phyloP scores from a whole-genome alignment of 305 asterid genomes.

The Lippia alba region DNA sequence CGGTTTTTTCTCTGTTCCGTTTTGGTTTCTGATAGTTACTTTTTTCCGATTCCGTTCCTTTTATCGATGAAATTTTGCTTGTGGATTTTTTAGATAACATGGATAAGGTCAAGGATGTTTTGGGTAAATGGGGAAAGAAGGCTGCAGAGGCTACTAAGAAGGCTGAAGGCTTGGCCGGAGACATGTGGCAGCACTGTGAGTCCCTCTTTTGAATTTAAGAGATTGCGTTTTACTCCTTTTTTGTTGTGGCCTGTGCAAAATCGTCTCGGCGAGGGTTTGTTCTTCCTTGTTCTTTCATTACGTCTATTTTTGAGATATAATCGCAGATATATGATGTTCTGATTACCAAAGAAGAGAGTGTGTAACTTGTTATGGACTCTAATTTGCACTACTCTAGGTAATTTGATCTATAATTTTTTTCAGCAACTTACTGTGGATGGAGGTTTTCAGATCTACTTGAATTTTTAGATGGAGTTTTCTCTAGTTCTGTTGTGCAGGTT shows the following conservation, averaged over 20 bases:
- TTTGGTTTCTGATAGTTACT: constrained; percentile 4
- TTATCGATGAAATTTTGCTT: neutral
- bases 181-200: constrained; percentile 98
- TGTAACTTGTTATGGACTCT: too few relatives aligned
- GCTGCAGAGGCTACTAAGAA: constrained; percentile 88
- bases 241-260: constrained; percentile 8
- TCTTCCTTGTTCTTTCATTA: neutral
- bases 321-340: neutral
- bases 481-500: neutral
- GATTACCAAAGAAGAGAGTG: neutral
- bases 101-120: constrained; percentile 75
- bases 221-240: neutral
- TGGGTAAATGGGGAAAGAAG: constrained; percentile 83
- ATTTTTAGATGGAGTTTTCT: neutral
- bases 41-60: neutral
- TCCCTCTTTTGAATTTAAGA: constrained; percentile 25
- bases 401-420: neutral
- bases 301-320: neutral
- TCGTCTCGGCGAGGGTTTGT: neutral
- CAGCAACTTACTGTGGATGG: neutral
- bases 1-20: neutral
- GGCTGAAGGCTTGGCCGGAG: constrained; percentile 88
- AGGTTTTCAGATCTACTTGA: neutral
- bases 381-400: too few relatives aligned
- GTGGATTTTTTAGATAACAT: constrained; percentile 52